Conservation (phyloP, 192 early-diverging fungal species). For the Chytriomyces sp. region DNA sequence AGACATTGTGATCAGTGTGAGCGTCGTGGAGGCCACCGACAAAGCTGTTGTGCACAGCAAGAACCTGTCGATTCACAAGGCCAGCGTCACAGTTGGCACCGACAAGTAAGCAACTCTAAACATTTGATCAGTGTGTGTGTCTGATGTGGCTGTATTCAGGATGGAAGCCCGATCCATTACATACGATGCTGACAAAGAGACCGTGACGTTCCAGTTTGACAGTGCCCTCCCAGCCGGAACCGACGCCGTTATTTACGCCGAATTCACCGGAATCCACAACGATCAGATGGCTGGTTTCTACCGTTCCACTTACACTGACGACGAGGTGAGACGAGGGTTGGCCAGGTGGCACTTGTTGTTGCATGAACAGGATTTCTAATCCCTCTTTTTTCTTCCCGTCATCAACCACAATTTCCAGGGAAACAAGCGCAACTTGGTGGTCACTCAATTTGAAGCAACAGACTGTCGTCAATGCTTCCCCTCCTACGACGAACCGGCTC, state of each 20-base stretch:
- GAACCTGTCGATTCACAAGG: slow-evolving; percentile 15
- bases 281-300: slow-evolving; percentile 96
- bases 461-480: slow-evolving; percentile 91
- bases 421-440: slow-evolving; percentile 69
- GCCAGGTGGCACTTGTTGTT: slow-evolving; percentile 35
- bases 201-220: slow-evolving; percentile 55
- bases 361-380: background rate
- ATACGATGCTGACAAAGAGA: slow-evolving; percentile 48
- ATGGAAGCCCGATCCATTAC: slow-evolving; percentile 53
- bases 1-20: background rate
- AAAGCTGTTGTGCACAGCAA: slow-evolving; percentile 24
- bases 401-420: slow-evolving; percentile 22
- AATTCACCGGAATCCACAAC: slow-evolving; percentile 62
- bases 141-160: slow-evolving; percentile 10
- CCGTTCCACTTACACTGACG: slow-evolving; percentile 74
- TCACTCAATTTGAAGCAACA: slow-evolving; percentile 95
- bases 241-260: slow-evolving; percentile 46
- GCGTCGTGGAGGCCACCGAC: slow-evolving; percentile 9
- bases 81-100: background rate
- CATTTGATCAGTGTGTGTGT: background rate
- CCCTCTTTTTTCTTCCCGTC: too few relatives aligned
- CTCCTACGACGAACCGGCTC: slow-evolving; percentile 96
- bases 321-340: slow-evolving; percentile 34
- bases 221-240: slow-evolving; percentile 51
- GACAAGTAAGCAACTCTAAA: background rate